phyloP scores from a whole-genome alignment of 1,284 basidiomycete species.

The Ustilago trichophora region DNA sequence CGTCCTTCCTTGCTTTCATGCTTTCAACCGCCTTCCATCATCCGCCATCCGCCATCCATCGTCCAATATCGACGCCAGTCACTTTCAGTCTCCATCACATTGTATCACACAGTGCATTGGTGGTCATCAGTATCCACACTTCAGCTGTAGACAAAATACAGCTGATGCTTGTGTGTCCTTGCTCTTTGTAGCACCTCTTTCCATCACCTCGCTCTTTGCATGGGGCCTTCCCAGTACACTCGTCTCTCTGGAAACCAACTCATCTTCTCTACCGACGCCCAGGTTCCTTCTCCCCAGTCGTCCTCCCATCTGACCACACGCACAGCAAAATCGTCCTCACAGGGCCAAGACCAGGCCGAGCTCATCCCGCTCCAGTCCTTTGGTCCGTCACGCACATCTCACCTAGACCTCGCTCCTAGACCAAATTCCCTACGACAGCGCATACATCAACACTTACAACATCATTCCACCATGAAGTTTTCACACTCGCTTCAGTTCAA shows the following conservation, averaged over 20 bases:
- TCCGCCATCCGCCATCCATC: too few relatives aligned
- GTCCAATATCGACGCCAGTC: too few relatives aligned
- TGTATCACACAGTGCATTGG: too few relatives aligned
- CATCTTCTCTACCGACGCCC: neutral
- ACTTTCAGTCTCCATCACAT: too few relatives aligned
- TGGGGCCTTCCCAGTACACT: conserved; percentile 6
- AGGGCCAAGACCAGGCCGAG: conserved; percentile 21
- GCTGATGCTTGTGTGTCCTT: conserved; percentile 4
- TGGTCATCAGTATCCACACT: conserved; percentile 2
- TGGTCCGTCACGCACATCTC: conserved; percentile 10
- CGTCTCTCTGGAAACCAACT: conserved; percentile 4
- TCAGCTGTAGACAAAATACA: too few relatives aligned
- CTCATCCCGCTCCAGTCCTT: conserved; percentile 35
- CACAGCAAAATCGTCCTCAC: neutral
- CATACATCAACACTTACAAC: conserved; percentile 13
- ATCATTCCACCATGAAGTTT: conserved; percentile 52
- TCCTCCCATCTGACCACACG: neutral
- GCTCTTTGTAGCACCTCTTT: conserved; percentile 5
- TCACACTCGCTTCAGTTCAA: conserved; percentile 87
- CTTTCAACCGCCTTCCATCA: too few relatives aligned
- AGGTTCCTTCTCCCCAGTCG: neutral
- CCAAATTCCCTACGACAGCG: conserved; percentile 5
- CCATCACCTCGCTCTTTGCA: conserved; percentile 21
- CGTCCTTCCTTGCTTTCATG: neutral
- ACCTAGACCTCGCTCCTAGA: conserved; percentile 6